Percentiles rank a stretch among this genome's conserved stretches.
Conservation (phyloP, 2,329 filamentous ascomycete species). For the Fusarium anthophilum region DNA sequence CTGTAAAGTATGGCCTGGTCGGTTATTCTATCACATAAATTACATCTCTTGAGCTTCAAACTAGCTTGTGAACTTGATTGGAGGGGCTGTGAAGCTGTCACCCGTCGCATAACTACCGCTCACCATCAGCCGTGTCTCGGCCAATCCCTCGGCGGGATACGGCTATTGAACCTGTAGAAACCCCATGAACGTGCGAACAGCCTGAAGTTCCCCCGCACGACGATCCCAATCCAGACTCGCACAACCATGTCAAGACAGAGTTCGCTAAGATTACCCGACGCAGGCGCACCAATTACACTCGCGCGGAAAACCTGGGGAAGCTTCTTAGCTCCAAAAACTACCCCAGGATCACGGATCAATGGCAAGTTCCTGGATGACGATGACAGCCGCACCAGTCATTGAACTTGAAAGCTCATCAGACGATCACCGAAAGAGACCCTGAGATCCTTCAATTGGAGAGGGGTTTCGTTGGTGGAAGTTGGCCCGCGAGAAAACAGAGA, state of each 20-base stretch:
- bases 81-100: neutral
- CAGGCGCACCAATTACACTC: slow-evolving; percentile 27
- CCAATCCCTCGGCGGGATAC: slow-evolving; percentile 19
- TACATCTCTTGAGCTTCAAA: neutral
- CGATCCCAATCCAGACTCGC: slow-evolving; percentile 28
- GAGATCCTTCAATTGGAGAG: neutral
- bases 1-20: neutral
- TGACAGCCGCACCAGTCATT: slow-evolving; percentile 32
- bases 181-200: neutral
- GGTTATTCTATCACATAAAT: neutral
- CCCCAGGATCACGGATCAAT: slow-evolving; percentile 9
- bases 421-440: neutral
- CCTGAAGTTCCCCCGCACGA: slow-evolving; percentile 32
- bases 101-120: neutral
- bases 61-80: neutral
- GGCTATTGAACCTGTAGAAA: neutral
- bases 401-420: slow-evolving; percentile 16
- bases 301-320: slow-evolving; percentile 30
- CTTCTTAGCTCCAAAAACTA: slow-evolving; percentile 16
- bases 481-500: neutral
- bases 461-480: slow-evolving; percentile 15
- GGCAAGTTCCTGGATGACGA: slow-evolving; percentile 9
- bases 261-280: slow-evolving; percentile 20
- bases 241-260: slow-evolving; percentile 4
- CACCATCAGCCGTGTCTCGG: neutral